phyloP scores from a whole-genome alignment of 75 land plant species.

The Larix kaempferi region DNA sequence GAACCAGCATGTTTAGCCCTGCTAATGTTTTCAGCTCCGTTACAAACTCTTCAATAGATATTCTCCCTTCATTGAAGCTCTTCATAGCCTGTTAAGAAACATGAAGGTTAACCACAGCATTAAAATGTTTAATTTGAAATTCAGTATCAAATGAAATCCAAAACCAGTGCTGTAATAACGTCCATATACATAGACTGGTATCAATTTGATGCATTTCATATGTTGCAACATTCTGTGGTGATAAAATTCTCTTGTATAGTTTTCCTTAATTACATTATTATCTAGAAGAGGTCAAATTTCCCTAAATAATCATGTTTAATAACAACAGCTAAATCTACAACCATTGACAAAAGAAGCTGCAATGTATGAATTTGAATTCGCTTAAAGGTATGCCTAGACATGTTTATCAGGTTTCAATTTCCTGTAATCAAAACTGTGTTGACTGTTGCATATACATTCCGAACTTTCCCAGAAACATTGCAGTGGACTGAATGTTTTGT shows the following conservation, averaged over 20 bases:
- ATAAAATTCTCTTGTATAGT: not conserved
- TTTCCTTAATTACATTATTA: not conserved
- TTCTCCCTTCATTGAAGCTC: slow-evolving; percentile 37
- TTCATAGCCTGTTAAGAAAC: slow-evolving; percentile 32
- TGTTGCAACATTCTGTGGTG: not conserved
- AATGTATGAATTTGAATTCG: not conserved
- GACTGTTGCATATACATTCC: not conserved
- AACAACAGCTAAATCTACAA: not conserved
- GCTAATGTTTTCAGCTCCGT: slow-evolving; percentile 30
- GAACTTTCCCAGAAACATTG: not conserved
- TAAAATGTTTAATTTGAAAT: not conserved
- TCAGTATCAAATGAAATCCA: not conserved
- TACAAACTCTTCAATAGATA: slow-evolving; percentile 54
- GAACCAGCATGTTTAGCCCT: slow-evolving; percentile 46
- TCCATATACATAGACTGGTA: not conserved
- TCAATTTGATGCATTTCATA: not conserved
- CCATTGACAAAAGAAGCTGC: not conserved
- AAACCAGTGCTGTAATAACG: not conserved
- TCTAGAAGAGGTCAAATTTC: not conserved
- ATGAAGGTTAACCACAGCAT: not conserved
- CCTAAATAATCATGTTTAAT: not conserved
- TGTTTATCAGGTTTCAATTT: not conserved
- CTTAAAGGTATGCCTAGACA: not conserved
- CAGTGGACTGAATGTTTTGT: not conserved
- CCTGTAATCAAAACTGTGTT: slow-evolving; percentile 2